Evolutionary conservation across 1,284 basidiomycete species (phyloP).

Genomic region (Ceratobasidium sp.): DNA sequence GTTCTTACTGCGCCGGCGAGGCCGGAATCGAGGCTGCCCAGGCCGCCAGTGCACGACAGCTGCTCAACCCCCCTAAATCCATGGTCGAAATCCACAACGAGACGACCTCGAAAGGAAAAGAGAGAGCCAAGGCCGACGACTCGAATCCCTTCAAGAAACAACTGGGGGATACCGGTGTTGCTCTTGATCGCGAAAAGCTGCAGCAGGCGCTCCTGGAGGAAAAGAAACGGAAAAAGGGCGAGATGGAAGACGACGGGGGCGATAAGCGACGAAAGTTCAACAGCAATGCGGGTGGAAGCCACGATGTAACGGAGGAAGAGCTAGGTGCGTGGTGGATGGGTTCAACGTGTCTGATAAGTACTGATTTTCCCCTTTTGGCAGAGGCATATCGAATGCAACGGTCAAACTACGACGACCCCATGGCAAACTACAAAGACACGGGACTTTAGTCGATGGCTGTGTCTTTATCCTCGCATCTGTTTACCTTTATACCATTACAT

Average conservation of each 20-base stretch:
- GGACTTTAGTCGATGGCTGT: slow-evolving; percentile 7
- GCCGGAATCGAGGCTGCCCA: slow-evolving; percentile 86
- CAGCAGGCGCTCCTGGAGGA: slow-evolving; percentile 81
- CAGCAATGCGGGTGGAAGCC: slow-evolving; percentile 62
- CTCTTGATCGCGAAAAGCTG: slow-evolving; percentile 77
- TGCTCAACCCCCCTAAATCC: slow-evolving; percentile 62
- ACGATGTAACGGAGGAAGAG: slow-evolving; percentile 92
- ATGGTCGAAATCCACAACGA: slow-evolving; percentile 45
- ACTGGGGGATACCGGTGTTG: slow-evolving; percentile 80
- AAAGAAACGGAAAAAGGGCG: slow-evolving; percentile 70
- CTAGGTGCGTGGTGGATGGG: slow-evolving; percentile 71
- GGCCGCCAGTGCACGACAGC: slow-evolving; percentile 76
- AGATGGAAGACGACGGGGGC: slow-evolving; percentile 60
- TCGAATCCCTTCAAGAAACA: slow-evolving; percentile 62
- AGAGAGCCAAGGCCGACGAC: slow-evolving; percentile 44
- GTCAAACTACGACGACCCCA: slow-evolving; percentile 77
- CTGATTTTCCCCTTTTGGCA: slow-evolving; percentile 56
- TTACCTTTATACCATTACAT: slow-evolving; percentile 30
- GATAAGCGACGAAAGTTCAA: slow-evolving; percentile 71
- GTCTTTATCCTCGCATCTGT: slow-evolving; percentile 9
- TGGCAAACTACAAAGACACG: slow-evolving; percentile 85
- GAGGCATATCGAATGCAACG: slow-evolving; percentile 87
- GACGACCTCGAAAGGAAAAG: slow-evolving; percentile 52
- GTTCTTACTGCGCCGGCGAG: slow-evolving; percentile 93
- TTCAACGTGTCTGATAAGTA: slow-evolving; percentile 44